These are phyloP conservation scores for Penicillium sp. DNA, from an alignment of 2,329 filamentous ascomycete species.

Conservation along the genomic window DNA sequence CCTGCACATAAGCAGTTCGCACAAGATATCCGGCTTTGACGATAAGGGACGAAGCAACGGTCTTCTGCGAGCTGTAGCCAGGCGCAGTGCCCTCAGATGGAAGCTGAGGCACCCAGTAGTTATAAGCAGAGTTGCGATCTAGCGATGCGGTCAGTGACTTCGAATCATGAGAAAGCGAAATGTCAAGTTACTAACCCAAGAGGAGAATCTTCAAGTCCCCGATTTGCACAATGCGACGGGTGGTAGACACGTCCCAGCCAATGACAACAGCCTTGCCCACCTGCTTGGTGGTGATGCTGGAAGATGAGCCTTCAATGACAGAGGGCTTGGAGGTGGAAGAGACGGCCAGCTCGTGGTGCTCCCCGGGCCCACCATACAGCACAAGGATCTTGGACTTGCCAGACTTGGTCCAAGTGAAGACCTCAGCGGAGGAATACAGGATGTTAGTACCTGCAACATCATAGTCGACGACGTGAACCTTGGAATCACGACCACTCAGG, in stretches of 20 bases:
- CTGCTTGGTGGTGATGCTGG: conserved; percentile 31
- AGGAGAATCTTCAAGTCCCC: conserved; percentile 57
- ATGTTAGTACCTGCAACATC: conserved; percentile 42
- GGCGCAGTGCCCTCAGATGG: conserved; percentile 26
- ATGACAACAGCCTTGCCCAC: conserved; percentile 30
- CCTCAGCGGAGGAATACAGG: conserved; percentile 47
- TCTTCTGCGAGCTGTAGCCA: conserved; percentile 34
- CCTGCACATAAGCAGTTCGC: conserved; percentile 54
- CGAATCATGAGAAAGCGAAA: no score
- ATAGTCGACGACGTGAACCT: conserved; percentile 47
- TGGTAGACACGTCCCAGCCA: conserved; percentile 58
- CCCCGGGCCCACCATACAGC: conserved; percentile 41
- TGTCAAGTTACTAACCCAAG: conserved; percentile 40
- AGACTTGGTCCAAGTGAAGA: conserved; percentile 60
- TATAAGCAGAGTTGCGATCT: conserved; percentile 55
- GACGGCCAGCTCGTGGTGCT: conserved; percentile 46
- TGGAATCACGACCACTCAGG: conserved; percentile 46
- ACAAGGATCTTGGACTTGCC: conserved; percentile 53
- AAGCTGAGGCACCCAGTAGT: conserved; percentile 48
- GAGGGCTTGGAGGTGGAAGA: conserved; percentile 27
- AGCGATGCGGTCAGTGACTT: conserved; percentile 17
- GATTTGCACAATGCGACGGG: conserved; percentile 43
- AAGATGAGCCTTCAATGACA: conserved; percentile 36
- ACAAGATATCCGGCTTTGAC: conserved; percentile 48
- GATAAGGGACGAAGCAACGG: conserved; percentile 38